phyloP scores from a whole-genome alignment of 75 land plant genomes.

The Picea sitchensis region DNA sequence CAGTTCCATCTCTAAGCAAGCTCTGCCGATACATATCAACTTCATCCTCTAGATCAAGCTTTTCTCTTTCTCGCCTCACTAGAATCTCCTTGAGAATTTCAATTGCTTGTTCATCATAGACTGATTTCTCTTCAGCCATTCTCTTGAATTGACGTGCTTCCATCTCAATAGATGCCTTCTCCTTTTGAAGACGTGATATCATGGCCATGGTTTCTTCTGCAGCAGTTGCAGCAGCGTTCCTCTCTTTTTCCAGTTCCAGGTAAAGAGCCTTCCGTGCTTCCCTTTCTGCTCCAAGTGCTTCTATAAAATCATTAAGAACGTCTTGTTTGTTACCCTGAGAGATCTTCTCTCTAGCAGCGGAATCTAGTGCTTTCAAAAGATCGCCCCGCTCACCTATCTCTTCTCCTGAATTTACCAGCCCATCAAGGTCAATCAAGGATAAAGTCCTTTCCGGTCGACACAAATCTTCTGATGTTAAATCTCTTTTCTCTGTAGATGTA shows the following conservation, averaged over 20 bases:
- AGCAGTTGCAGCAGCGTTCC: constrained; percentile 76
- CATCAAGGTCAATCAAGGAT: constrained; percentile 1
- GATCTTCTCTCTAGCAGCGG: not conserved
- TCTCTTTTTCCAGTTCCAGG: constrained; percentile 79
- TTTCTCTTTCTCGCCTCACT: constrained; percentile 65
- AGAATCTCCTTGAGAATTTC: constrained; percentile 67
- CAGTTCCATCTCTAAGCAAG: constrained; percentile 16
- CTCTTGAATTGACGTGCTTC: constrained; percentile 80
- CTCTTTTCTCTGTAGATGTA: not conserved
- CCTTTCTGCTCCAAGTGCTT: constrained; percentile 46
- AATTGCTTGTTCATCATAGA: constrained; percentile 87
- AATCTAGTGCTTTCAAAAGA: not conserved
- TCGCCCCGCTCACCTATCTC: not conserved
- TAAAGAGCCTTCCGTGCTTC: constrained; percentile 40
- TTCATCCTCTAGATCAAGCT: constrained; percentile 58
- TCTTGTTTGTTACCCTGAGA: constrained; percentile 16
- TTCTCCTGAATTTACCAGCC: not conserved
- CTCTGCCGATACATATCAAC: constrained; percentile 40
- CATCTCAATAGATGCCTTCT: constrained; percentile 84
- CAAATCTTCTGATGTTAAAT: constrained; percentile 8
- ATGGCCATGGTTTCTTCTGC: constrained; percentile 98
- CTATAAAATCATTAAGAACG: constrained; percentile 33
- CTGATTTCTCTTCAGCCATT: constrained; percentile 72
- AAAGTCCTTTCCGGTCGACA: not conserved
- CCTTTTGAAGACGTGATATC: constrained; percentile 81